These are phyloP conservation scores for Coemansia sp. DNA, from an alignment of 192 early-diverging fungal species.

Conservation along the genomic window DNA sequence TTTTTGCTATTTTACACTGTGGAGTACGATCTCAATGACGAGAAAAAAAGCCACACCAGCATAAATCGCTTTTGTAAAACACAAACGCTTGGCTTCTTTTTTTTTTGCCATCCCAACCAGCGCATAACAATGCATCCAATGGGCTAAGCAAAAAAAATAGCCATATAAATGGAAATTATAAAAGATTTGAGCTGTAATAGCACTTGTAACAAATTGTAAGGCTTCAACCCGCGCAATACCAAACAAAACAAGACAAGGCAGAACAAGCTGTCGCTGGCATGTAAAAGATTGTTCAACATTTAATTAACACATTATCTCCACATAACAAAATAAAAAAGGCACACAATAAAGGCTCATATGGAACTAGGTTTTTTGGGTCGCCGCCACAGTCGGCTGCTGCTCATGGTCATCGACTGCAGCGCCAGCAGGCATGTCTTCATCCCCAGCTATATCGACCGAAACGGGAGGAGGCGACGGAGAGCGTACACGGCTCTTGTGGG, in stretches of 20 bases:
- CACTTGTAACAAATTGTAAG: too few relatives aligned
- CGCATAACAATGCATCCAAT: too few relatives aligned
- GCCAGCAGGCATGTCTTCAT: constrained; percentile 49
- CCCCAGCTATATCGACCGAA: constrained; percentile 45
- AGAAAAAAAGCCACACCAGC: neutral
- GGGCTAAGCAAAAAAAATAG: too few relatives aligned
- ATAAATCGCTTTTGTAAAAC: too few relatives aligned
- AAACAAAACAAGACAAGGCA: too few relatives aligned
- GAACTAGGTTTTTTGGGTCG: neutral
- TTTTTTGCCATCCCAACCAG: neutral
- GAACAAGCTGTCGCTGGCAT: neutral
- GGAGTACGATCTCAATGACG: neutral
- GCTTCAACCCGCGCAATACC: too few relatives aligned
- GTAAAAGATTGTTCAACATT: neutral
- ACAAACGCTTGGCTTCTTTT: neutral
- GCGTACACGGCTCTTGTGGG: constrained; percentile 13
- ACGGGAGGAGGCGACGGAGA: constrained; percentile 35
- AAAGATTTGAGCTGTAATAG: too few relatives aligned
- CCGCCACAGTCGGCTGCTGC: constrained; percentile 1
- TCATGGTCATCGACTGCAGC: constrained; percentile 1
- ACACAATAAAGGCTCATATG: neutral
- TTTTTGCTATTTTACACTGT: neutral
- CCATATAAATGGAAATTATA: too few relatives aligned
- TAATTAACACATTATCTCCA: neutral
- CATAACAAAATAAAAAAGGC: neutral